These are phyloP conservation scores for Trypanosoma boissoni DNA, from an alignment of 208 protist species.

Conservation along the genomic window DNA sequence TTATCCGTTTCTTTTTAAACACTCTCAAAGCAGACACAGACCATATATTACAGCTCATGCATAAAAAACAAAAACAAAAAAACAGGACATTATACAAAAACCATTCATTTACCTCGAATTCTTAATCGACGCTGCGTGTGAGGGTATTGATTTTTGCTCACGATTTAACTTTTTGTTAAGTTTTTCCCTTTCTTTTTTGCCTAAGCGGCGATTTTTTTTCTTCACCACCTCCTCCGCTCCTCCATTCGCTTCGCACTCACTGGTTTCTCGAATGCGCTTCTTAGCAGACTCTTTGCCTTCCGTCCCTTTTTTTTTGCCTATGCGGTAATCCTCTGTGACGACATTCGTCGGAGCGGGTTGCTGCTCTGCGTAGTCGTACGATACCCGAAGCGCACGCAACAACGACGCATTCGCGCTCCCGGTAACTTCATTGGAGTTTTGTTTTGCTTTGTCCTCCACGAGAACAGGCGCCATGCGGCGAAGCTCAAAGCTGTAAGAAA, in stretches of 20 bases:
- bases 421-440: not conserved
- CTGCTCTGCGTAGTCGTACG: slow-evolving; percentile 41
- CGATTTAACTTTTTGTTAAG: no score
- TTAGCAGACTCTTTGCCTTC: not conserved
- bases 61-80: no score
- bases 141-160: no score
- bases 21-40: no score
- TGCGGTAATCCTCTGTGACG: slow-evolving; percentile 40
- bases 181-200: slow-evolving; percentile 4
- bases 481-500: slow-evolving; percentile 88
- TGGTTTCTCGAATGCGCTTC: no score
- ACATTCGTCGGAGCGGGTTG: slow-evolving; percentile 2
- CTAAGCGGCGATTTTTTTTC: slow-evolving; percentile 10
- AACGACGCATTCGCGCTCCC: slow-evolving; percentile 30
- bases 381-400: slow-evolving; percentile 40
- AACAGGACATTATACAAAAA: no score
- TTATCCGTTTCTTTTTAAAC: no score
- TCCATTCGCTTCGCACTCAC: not conserved
- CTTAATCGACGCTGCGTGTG: no score
- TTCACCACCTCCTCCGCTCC: slow-evolving; percentile 19
- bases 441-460: not conserved
- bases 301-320: slow-evolving; percentile 32
- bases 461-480: slow-evolving; percentile 81
- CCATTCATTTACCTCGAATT: no score
- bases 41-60: no score